Evolutionary conservation across 2,329 filamentous ascomycete species (phyloP), one percentile per base, ranked within the genome.

Genomic region (Xylaria sp.): DNA sequence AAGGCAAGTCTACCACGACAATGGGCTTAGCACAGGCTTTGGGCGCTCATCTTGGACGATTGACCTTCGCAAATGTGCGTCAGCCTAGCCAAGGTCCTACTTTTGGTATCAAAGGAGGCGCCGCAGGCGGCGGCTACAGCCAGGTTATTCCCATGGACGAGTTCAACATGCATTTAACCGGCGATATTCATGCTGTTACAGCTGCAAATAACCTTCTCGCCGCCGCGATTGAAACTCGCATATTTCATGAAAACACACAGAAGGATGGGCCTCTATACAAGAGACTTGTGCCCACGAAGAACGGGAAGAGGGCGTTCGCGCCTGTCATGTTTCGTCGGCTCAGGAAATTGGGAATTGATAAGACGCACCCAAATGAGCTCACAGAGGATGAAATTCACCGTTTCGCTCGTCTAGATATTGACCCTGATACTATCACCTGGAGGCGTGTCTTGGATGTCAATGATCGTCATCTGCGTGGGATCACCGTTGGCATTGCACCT

Each of bases 121-220:
- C 96, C 68, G 96, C 96, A 65, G 96, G 96, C 76, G 96, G 96
- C 80, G 96, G 96, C 47, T 99, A 98, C 88, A 97, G 93, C 80
- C 96, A 99, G 81, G 96, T 99, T 78, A 98, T 99, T 76, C 96
- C 96, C 67, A 99, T 99, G 96, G 96, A 99, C 76, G 96, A 99
- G 81, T 99, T 99, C 85, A 99, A 99, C 82, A 85, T 99, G 78
- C 96, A 99, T 81, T 84, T 99, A 76, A 99, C 96, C 64, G 96
- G 96, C 76, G 96, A 99, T 79, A 98, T 99, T 65, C 96, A 99
- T 80, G 96, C 96, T 72, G 96, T 99, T 77, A 94, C 94, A 61
- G 95, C 95, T 32, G 96, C 96, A 45, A 99, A 98, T 87, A 99
- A 99, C 82, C 86, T 99, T 66, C 88, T 99, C 51, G 95, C 96